These are phyloP conservation scores for Luvunga scandens DNA, from an alignment of 345 rosid species.

Conservation along the genomic window DNA sequence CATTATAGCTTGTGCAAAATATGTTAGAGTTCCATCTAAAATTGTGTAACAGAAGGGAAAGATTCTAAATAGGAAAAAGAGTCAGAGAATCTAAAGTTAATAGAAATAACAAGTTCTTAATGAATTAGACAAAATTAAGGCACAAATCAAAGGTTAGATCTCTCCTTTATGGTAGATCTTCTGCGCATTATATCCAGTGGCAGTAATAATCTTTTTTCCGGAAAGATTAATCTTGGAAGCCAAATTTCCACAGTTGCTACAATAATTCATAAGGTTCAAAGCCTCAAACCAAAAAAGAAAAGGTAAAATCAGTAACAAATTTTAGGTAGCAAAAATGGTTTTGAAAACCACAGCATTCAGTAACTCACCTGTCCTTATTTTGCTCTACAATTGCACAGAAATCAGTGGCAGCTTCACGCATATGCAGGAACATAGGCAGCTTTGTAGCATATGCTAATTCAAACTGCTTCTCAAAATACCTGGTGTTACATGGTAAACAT, in stretches of 20 bases:
- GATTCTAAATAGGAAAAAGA: not conserved
- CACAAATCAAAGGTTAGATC: not conserved
- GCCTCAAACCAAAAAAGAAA: no score
- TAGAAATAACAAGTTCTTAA: not conserved
- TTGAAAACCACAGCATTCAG: not conserved
- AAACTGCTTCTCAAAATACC: constrained; percentile 97
- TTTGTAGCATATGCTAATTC: constrained; percentile 85
- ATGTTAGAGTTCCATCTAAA: not conserved
- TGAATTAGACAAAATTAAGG: not conserved
- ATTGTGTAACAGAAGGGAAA: not conserved
- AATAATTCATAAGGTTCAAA: not conserved
- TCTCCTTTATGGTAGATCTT: not conserved
- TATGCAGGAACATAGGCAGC: constrained; percentile 92
- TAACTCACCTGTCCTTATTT: constrained; percentile 61
- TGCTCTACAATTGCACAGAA: constrained; percentile 77
- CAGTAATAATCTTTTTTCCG: not conserved
- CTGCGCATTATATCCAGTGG: not conserved
- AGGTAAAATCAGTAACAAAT: not conserved
- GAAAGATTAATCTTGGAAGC: not conserved
- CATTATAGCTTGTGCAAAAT: not conserved
- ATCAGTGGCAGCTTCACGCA: constrained; percentile 92
- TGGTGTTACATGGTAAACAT: constrained; percentile 19
- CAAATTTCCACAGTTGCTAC: not conserved
- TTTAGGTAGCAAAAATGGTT: not conserved
- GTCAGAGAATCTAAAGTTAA: not conserved